Conservation (phyloP, 2,329 filamentous ascomycete genomes). For the Phialophora tarda region DNA sequence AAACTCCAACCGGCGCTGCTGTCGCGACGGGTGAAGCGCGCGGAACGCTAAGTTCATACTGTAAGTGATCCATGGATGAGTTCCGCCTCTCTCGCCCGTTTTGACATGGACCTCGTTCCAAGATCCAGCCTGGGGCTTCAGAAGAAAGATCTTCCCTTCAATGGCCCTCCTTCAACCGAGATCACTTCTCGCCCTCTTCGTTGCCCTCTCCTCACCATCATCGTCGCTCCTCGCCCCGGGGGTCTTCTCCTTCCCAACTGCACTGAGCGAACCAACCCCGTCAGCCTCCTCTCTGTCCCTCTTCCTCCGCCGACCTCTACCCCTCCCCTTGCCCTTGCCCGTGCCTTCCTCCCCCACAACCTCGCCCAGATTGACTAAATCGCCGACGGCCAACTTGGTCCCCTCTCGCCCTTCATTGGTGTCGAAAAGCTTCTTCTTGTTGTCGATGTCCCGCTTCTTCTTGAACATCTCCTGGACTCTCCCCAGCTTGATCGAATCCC, state of each 20-base stretch:
- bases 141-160: background rate
- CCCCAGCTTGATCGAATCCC: slow-evolving; percentile 83
- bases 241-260: slow-evolving; percentile 41
- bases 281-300: slow-evolving; percentile 33
- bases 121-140: background rate
- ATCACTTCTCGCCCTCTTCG: slow-evolving; percentile 34
- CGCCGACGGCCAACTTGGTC: slow-evolving; percentile 32
- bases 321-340: slow-evolving; percentile 38
- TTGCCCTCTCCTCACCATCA: slow-evolving; percentile 26
- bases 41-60: background rate
- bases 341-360: slow-evolving; percentile 40
- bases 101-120: background rate
- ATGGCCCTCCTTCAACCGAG: slow-evolving; percentile 26
- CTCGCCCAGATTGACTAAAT: slow-evolving; percentile 38
- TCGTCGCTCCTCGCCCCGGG: slow-evolving; percentile 20
- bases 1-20: background rate
- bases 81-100: background rate
- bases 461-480: slow-evolving; percentile 87
- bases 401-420: slow-evolving; percentile 42
- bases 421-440: slow-evolving; percentile 74
- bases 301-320: slow-evolving; percentile 39
- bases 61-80: background rate
- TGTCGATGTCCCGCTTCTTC: slow-evolving; percentile 85
- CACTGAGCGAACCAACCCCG: slow-evolving; percentile 3
- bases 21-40: background rate